Evolutionary conservation across 257 asterid species (phyloP), one percentile per base, ranked within the genome.

Genomic region (Nicotiana tomentosiformis): DNA sequence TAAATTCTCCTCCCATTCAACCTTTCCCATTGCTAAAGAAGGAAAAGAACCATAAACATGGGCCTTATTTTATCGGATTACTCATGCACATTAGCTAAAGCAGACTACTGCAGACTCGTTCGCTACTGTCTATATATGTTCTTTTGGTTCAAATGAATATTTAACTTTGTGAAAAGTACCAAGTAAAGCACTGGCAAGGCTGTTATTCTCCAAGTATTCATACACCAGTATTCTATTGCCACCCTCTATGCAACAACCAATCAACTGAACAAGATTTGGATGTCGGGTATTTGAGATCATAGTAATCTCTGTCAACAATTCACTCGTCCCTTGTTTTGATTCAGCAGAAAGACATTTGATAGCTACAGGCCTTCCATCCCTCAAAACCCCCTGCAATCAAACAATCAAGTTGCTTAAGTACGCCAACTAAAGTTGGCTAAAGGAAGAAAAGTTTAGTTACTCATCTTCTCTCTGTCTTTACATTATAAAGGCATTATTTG

Each of bases 241-340:
- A 5, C 87, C 97, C 86, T 94, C 97, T 9, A 92, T 72, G 67
- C 98, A 92, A 68, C 98, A 94, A 20, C 98, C 97, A 32, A 91
- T 57, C 80, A 94, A 88, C 84, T 87, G 90, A 67, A 94, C 98
- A 26, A 94, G 97, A 86, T 93, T 94, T 2, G 93, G 91, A 69
- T 93, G 97, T 46, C 66, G 88, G 68, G 89, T 91, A 58, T 88
- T 87, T 7, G 97, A 91, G 66, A 94, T 94, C 89, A 87, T 84
- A 16, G 89, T 88, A 23, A 94, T 89, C 86, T 94, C 98, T 1
- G 97, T 90, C 87, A 94, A 86, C 91, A 94, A 94, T 82, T 94
- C 97, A 11, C 46, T 81, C 10, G 89, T 90, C 83, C 97, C 98
- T 88, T 94, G 98, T 78, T 90, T 91, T 3, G 98, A 94, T 77